These are phyloP conservation scores for Collybia mongolica DNA, from an alignment of 768 basidiomycete genomes.

Conservation along the genomic window DNA sequence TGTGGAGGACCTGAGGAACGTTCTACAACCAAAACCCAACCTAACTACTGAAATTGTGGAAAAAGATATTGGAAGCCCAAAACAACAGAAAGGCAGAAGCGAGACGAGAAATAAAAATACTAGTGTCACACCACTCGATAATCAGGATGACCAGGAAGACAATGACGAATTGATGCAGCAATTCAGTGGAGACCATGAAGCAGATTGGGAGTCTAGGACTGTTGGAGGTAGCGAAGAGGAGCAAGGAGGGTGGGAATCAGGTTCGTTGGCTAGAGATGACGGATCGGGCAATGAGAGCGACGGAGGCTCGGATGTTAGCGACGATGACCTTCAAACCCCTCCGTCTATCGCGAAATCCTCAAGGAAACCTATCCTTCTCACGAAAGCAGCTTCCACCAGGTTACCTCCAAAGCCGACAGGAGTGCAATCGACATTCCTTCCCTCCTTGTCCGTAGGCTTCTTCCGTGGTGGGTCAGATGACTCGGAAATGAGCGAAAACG, in stretches of 20 bases:
- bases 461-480: slow-evolving; percentile 75
- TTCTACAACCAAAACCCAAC: slow-evolving; percentile 31
- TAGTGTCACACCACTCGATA: neutral
- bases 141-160: neutral
- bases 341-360: slow-evolving; percentile 10
- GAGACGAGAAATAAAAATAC: neutral
- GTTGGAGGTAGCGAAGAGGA: slow-evolving; percentile 29
- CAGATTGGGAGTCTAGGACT: slow-evolving; percentile 43
- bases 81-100: slow-evolving; percentile 22
- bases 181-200: slow-evolving; percentile 23
- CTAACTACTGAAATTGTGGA: slow-evolving; percentile 10
- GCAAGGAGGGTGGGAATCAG: slow-evolving; percentile 55
- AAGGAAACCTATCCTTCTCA: slow-evolving; percentile 15
- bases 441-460: slow-evolving; percentile 86
- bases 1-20: slow-evolving; percentile 46
- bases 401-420: slow-evolving; percentile 18
- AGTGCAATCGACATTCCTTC: slow-evolving; percentile 70
- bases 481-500: slow-evolving; percentile 73
- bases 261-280: slow-evolving; percentile 34
- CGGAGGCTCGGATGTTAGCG: slow-evolving; percentile 4
- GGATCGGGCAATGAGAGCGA: slow-evolving; percentile 30
- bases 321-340: slow-evolving; percentile 14
- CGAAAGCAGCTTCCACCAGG: slow-evolving; percentile 20
- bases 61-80: slow-evolving; percentile 8
- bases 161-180: slow-evolving; percentile 19